These are phyloP conservation scores for Pyracantha coccinea DNA, from an alignment of 331 rosid genomes.

Conservation along the genomic window DNA sequence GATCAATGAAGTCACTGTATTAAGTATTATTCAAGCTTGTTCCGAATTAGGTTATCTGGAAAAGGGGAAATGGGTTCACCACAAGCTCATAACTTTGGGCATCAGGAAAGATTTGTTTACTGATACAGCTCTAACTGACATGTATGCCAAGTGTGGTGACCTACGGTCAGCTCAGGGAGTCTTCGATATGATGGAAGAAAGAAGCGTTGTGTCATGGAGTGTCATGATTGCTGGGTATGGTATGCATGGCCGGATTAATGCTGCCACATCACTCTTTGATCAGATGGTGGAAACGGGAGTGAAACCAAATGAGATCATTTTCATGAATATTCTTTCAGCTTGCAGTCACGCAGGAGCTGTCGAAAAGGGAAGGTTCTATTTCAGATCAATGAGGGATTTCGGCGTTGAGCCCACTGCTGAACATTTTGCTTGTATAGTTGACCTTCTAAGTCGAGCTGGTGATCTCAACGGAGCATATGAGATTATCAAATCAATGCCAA, in stretches of 20 bases:
- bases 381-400: conserved; percentile 48
- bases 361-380: conserved; percentile 55
- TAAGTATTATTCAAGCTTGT: conserved; percentile 86
- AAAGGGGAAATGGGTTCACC: conserved; percentile 94
- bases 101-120: conserved; percentile 40
- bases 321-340: conserved; percentile 82
- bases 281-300: conserved; percentile 50
- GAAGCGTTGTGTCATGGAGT: conserved; percentile 84
- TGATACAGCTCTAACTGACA: conserved; percentile 62
- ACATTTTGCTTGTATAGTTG: conserved; percentile 68
- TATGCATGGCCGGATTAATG: conserved; percentile 56
- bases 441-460: conserved; percentile 87
- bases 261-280: conserved; percentile 47
- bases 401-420: conserved; percentile 52
- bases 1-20: conserved; percentile 60
- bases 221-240: conserved; percentile 82
- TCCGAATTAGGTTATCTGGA: conserved; percentile 67
- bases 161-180: conserved; percentile 49
- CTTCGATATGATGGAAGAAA: conserved; percentile 55
- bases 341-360: conserved; percentile 88
- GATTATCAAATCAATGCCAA: conserved; percentile 47
- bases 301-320: conserved; percentile 73
- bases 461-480: conserved; percentile 60
- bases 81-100: conserved; percentile 55
- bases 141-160: conserved; percentile 90